phyloP scores from a whole-genome alignment of 1,284 basidiomycete genomes.

The Waitea zeae region DNA sequence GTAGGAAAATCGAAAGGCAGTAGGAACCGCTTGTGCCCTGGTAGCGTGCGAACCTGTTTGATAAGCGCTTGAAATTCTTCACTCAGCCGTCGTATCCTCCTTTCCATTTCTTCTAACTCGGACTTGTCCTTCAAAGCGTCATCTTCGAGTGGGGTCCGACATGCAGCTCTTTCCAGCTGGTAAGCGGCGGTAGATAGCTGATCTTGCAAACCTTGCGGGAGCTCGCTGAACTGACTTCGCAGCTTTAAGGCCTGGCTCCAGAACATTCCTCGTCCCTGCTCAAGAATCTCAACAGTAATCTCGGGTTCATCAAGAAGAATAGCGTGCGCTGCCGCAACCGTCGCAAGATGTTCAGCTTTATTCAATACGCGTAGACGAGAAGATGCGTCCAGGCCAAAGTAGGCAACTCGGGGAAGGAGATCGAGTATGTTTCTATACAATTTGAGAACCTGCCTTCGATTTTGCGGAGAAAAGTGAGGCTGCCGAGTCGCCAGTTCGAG shows the following conservation, averaged over 20 bases:
- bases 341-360: background rate
- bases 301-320: background rate
- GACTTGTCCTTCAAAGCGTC: background rate
- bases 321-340: background rate
- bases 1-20: background rate
- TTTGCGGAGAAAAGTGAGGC: too few species aligned
- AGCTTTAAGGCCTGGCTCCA: background rate
- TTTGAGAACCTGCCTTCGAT: too few species aligned
- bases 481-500: too few species aligned
- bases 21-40: background rate
- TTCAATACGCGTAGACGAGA: background rate
- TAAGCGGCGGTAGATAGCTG: background rate
- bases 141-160: background rate
- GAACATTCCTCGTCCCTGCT: background rate
- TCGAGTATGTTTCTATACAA: background rate
- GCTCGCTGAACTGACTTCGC: background rate
- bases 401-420: background rate
- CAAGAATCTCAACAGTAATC: background rate
- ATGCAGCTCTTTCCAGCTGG: background rate
- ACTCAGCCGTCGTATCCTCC: background rate
- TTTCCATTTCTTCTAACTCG: background rate
- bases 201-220: background rate
- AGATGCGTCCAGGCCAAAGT: background rate
- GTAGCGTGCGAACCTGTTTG: background rate
- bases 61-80: background rate